phyloP scores from a whole-genome alignment of 495 filamentous ascomycete species.

The Aspergillus mulundensis region DNA sequence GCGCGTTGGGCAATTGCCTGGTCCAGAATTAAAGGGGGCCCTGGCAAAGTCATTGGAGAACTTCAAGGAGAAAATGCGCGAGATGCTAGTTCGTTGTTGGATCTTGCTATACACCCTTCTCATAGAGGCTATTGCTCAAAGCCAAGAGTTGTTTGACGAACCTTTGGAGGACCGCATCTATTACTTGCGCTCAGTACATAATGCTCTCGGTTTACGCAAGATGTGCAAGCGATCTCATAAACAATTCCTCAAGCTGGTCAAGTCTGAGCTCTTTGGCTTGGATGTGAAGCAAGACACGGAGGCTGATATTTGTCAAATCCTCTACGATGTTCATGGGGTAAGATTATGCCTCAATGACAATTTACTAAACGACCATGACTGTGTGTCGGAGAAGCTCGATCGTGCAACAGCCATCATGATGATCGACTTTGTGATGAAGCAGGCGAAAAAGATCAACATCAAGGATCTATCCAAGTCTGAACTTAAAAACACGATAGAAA shows the following conservation, averaged over 20 bases:
- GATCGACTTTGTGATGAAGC: conserved; percentile 73
- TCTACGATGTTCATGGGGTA: conserved; percentile 85
- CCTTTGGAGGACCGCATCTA: conserved; percentile 67
- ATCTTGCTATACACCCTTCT: conserved; percentile 71
- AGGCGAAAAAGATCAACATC: conserved; percentile 79
- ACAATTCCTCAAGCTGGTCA: conserved; percentile 83
- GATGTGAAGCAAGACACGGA: conserved; percentile 65
- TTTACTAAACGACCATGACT: conserved; percentile 70
- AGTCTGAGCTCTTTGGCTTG: conserved; percentile 67
- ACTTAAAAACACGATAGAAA: conserved; percentile 81
- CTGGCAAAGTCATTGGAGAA: conserved; percentile 45
- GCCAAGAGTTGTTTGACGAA: conserved; percentile 54
- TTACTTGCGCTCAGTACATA: conserved; percentile 73
- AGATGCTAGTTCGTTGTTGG: conserved; percentile 89
- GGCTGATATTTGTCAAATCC: conserved; percentile 74
- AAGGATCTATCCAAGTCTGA: conserved; percentile 90
- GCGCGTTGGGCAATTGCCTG: conserved; percentile 61
- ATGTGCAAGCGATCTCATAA: conserved; percentile 83
- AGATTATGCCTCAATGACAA: conserved; percentile 67
- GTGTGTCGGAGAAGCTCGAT: conserved; percentile 69
- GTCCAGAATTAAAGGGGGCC: conserved; percentile 36
- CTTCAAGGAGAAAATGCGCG: conserved; percentile 70
- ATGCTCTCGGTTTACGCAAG: conserved; percentile 77
- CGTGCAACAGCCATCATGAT: conserved; percentile 70
- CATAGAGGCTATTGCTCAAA: conserved; percentile 69